Conservation (phyloP, 805 yeast species). For the Millerago galiae region DNA sequence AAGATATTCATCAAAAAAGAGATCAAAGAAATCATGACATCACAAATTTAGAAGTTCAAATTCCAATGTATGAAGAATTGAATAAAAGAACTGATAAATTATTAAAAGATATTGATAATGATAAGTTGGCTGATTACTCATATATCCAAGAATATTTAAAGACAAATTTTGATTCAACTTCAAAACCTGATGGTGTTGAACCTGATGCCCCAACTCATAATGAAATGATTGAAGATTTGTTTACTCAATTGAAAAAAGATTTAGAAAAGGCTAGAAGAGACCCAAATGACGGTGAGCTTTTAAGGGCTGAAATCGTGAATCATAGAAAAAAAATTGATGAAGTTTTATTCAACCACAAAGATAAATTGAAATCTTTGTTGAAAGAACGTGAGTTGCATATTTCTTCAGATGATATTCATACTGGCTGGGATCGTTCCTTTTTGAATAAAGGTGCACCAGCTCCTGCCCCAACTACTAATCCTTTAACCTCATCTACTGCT, state of each 20-base stretch:
- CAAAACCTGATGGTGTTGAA: conserved; percentile 46
- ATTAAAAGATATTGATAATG: conserved; percentile 35
- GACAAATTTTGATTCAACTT: conserved; percentile 48
- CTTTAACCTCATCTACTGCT: background rate
- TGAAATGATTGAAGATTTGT: conserved; percentile 89
- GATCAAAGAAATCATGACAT: conserved; percentile 74
- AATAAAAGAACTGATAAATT: conserved; percentile 67
- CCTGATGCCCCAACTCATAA: conserved; percentile 59
- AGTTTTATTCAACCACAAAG: conserved; percentile 55
- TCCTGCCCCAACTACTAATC: background rate
- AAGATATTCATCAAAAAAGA: conserved; percentile 93
- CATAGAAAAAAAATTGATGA: conserved; percentile 70
- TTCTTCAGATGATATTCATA: conserved; percentile 84
- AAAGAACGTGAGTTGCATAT: conserved; percentile 71
- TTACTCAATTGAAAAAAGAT: conserved; percentile 69
- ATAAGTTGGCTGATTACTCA: conserved; percentile 28
- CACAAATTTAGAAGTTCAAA: conserved; percentile 65
- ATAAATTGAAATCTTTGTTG: conserved; percentile 59
- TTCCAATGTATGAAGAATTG: conserved; percentile 72
- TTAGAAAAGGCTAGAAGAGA: conserved; percentile 41
- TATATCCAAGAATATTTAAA: conserved; percentile 38
- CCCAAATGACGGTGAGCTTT: conserved; percentile 32
- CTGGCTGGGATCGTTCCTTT: conserved; percentile 85
- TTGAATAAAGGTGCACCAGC: conserved; percentile 47
- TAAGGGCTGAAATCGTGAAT: conserved; percentile 34